Evolutionary conservation across 106 monocot genomes (phyloP).

Genomic region (Dendrobium chrysotoxum): DNA sequence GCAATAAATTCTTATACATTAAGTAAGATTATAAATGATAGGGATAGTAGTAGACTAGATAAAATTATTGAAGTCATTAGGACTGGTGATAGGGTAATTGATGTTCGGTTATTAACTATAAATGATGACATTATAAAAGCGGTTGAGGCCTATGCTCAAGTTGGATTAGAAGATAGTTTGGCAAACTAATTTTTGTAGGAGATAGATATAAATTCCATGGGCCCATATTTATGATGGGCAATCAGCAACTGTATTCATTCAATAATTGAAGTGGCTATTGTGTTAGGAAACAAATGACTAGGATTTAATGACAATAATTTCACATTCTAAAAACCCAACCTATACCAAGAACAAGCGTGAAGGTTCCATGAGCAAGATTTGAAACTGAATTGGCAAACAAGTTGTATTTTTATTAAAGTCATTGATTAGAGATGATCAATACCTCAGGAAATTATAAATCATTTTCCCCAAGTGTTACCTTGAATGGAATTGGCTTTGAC

Average conservation of each 20-base stretch:
- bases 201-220: background rate
- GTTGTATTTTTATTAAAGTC: background rate
- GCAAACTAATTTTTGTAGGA: background rate
- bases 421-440: background rate
- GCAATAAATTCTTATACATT: background rate
- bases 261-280: background rate
- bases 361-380: background rate
- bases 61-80: background rate
- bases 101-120: background rate
- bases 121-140: no score
- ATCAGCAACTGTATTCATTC: background rate
- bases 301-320: background rate
- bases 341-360: background rate
- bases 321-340: background rate
- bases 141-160: background rate
- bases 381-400: background rate
- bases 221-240: background rate
- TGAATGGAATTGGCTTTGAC: conserved; percentile 99
- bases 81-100: background rate
- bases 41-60: background rate
- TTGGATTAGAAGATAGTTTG: background rate
- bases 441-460: background rate
- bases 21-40: background rate
- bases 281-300: background rate
- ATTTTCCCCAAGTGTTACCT: conserved; percentile 27